Percentiles rank a stretch among this genome's conserved stretches.
These are phyloP conservation scores for Beauveria bassiana DNA, from an alignment of 2,329 filamentous ascomycete genomes.

Conservation along the genomic window DNA sequence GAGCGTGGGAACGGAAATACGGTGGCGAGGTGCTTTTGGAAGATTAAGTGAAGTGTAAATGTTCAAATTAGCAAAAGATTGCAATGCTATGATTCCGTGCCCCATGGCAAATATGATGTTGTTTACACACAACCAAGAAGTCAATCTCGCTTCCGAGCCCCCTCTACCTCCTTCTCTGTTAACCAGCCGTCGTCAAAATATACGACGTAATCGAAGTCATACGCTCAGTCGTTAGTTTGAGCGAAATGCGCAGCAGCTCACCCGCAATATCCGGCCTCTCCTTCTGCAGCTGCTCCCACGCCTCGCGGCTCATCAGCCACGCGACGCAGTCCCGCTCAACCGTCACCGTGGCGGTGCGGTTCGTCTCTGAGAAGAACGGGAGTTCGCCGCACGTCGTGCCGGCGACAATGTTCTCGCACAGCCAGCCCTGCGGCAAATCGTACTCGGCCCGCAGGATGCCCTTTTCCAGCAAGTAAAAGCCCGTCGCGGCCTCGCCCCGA, in stretches of 20 bases:
- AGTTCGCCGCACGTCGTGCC: constrained; percentile 94
- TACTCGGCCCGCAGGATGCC: constrained; percentile 90
- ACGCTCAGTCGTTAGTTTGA: constrained; percentile 90
- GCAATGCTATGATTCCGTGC: neutral
- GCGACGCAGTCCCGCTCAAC: constrained; percentile 75
- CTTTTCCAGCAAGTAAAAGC: constrained; percentile 84
- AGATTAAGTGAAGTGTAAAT: too few species aligned
- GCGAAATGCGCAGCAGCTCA: constrained; percentile 76
- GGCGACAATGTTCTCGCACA: constrained; percentile 86
- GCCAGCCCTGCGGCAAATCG: constrained; percentile 77
- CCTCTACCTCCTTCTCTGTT: neutral
- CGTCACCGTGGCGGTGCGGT: constrained; percentile 75
- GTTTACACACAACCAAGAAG: neutral
- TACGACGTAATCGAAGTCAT: constrained; percentile 64
- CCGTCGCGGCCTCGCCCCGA: constrained; percentile 66
- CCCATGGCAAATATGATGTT: neutral
- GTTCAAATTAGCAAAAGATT: neutral
- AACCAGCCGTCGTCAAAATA: constrained; percentile 43
- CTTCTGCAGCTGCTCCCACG: constrained; percentile 66
- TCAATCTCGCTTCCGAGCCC: too few species aligned
- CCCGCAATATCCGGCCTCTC: constrained; percentile 69
- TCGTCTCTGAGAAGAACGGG: constrained; percentile 90
- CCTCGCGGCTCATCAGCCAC: constrained; percentile 68
- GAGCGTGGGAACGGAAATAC: too few species aligned
- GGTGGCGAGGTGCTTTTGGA: too few species aligned